Percentiles rank a stretch among this genome's conserved stretches.
Evolutionary conservation across 192 early-diverging fungal genomes (phyloP).

Genomic region (Podila epicladia): DNA sequence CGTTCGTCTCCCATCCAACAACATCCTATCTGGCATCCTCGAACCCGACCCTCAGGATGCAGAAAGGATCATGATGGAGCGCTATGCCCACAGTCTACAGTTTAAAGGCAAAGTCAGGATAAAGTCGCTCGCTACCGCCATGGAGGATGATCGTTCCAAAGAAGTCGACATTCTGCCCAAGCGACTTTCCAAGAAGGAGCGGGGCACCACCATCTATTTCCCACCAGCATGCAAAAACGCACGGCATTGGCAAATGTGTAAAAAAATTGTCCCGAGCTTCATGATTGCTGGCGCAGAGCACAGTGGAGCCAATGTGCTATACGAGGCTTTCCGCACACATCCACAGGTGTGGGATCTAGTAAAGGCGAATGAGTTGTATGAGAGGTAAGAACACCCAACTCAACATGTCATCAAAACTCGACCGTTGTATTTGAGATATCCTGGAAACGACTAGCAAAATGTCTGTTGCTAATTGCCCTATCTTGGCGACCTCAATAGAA

Average conservation of each 20-base stretch:
- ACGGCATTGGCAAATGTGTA: slow-evolving; percentile 53
- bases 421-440: too few species aligned
- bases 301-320: slow-evolving; percentile 52
- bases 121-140: slow-evolving; percentile 38
- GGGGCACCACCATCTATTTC: slow-evolving; percentile 53
- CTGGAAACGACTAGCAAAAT: neutral
- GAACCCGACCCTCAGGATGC: slow-evolving; percentile 51
- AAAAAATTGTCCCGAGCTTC: slow-evolving; percentile 62
- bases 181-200: slow-evolving; percentile 39
- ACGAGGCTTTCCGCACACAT: slow-evolving; percentile 55
- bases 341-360: slow-evolving; percentile 56
- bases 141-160: slow-evolving; percentile 33
- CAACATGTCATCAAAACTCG: neutral
- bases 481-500: slow-evolving; percentile 9
- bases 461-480: neutral
- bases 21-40: slow-evolving; percentile 33
- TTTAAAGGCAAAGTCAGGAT: slow-evolving; percentile 53
- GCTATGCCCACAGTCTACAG: slow-evolving; percentile 50
- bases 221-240: slow-evolving; percentile 55
- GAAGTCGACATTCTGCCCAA: slow-evolving; percentile 34
- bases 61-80: slow-evolving; percentile 51
- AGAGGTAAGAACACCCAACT: slow-evolving; percentile 18
- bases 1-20: slow-evolving; percentile 37
- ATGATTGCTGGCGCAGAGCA: slow-evolving; percentile 64
- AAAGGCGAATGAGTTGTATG: slow-evolving; percentile 49